These are phyloP conservation scores for Trichoderma sp. DNA, from an alignment of 2,329 filamentous ascomycete genomes.

Conservation along the genomic window DNA sequence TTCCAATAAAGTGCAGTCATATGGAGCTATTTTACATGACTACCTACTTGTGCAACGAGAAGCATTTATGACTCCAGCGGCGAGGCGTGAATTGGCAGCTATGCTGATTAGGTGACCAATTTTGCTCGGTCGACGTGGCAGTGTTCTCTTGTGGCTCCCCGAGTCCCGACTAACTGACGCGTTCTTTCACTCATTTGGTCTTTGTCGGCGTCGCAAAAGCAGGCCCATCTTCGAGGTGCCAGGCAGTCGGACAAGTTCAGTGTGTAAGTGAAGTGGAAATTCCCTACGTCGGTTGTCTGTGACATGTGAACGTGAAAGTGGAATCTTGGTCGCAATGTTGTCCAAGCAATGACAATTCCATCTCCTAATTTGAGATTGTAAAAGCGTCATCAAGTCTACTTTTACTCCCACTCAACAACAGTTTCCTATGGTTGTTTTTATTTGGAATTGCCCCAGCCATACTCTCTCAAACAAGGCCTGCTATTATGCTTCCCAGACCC, in stretches of 20 bases:
- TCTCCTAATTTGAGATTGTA: neutral
- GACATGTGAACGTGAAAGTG: neutral
- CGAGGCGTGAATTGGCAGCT: too few species aligned
- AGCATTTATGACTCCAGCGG: neutral
- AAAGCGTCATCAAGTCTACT: neutral
- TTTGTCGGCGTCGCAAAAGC: neutral
- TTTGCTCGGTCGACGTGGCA: neutral
- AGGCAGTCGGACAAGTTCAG: neutral
- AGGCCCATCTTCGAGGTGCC: neutral
- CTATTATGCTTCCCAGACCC: neutral
- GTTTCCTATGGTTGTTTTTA: neutral
- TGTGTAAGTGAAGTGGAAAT: neutral
- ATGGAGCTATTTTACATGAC: neutral
- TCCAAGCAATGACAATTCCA: neutral
- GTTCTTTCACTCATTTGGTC: neutral
- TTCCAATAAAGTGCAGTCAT: neutral
- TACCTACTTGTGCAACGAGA: neutral
- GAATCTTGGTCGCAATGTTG: neutral
- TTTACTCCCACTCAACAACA: neutral
- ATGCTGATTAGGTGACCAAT: neutral
- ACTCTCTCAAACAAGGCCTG: neutral
- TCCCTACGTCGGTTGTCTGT: neutral
- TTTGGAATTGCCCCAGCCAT: neutral
- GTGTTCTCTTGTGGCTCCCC: neutral
- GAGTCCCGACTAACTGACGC: neutral